phyloP scores from a whole-genome alignment of 768 basidiomycete genomes.

The Tylopilus intermedius region DNA sequence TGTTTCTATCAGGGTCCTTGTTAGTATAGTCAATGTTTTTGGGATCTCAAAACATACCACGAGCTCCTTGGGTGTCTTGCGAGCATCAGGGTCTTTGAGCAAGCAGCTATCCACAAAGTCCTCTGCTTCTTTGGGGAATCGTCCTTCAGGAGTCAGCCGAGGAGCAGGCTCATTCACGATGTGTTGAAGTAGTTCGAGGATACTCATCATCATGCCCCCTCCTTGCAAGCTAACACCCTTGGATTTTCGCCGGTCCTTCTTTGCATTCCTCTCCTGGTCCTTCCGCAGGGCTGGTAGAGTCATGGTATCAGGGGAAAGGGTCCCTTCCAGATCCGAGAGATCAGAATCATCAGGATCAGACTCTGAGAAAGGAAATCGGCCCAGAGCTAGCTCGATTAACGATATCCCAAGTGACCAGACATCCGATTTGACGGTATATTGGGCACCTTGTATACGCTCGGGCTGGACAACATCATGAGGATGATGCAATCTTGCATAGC shows the following conservation, averaged over 20 bases:
- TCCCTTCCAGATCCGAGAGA: conserved; percentile 73
- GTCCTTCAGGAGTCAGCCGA: conserved; percentile 67
- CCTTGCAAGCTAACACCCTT: conserved; percentile 92
- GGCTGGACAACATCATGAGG: conserved; percentile 54
- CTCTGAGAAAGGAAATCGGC: conserved; percentile 94
- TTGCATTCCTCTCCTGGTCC: conserved; percentile 43
- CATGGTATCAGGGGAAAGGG: conserved; percentile 65
- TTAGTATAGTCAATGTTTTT: conserved; percentile 7
- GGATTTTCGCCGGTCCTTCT: conserved; percentile 82
- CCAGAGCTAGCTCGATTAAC: conserved; percentile 92
- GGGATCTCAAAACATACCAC: conserved; percentile 41
- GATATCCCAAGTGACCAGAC: conserved; percentile 99
- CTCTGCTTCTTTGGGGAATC: conserved; percentile 70
- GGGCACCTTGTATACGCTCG: conserved; percentile 97
- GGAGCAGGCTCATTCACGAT: conserved; percentile 99
- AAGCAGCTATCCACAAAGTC: conserved; percentile 87
- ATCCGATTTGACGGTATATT: conserved; percentile 98
- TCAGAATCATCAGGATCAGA: conserved; percentile 73
- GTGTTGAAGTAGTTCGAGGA: conserved; percentile 92
- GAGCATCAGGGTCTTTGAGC: conserved; percentile 79
- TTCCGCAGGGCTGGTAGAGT: conserved; percentile 34
- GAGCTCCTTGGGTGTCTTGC: conserved; percentile 85
- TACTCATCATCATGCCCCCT: conserved; percentile 96
- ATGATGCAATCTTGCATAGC: conserved; percentile 9
- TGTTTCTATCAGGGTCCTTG: conserved; percentile 48